phyloP scores from a whole-genome alignment of 2,329 filamentous ascomycete species.

The Rachicladosporium sp. region DNA sequence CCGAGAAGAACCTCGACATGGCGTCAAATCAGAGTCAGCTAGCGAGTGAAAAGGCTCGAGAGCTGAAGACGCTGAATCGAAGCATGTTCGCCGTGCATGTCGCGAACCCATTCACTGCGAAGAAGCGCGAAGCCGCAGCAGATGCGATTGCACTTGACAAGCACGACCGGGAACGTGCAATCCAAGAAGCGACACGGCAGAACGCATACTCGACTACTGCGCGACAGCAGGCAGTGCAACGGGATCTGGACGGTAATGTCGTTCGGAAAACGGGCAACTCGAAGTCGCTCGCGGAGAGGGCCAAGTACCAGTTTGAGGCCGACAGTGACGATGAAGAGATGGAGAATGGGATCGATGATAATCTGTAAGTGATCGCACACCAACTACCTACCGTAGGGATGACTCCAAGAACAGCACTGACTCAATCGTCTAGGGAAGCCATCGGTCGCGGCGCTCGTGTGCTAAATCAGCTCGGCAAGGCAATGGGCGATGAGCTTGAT shows the following conservation, averaged over 20 bases:
- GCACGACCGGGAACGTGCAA: slow-evolving; percentile 19
- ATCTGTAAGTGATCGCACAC: slow-evolving; percentile 17
- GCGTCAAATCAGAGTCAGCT: slow-evolving; percentile 59
- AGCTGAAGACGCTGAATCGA: slow-evolving; percentile 46
- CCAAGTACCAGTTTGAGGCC: slow-evolving; percentile 70
- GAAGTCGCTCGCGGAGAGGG: slow-evolving; percentile 45
- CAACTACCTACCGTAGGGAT: background rate
- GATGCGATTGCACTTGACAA: slow-evolving; percentile 1
- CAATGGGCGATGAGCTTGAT: slow-evolving; percentile 64
- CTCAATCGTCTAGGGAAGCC: slow-evolving; percentile 34
- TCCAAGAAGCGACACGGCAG: slow-evolving; percentile 39
- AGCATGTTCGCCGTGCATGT: slow-evolving; percentile 66
- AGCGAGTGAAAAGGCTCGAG: slow-evolving; percentile 49
- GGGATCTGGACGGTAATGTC: slow-evolving; percentile 32
- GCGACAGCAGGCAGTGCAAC: slow-evolving; percentile 43
- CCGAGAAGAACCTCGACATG: slow-evolving; percentile 70
- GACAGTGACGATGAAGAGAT: slow-evolving; percentile 58
- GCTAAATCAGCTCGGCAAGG: slow-evolving; percentile 55
- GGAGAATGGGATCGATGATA: slow-evolving; percentile 33
- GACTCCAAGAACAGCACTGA: no score
- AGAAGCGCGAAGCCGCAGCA: slow-evolving; percentile 34
- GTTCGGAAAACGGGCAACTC: slow-evolving; percentile 34
- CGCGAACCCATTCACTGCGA: slow-evolving; percentile 49
- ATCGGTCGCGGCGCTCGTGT: no score
- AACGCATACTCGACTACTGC: slow-evolving; percentile 47